These are phyloP conservation scores for Exophiala dermatitidis DNA, from an alignment of 2,329 filamentous ascomycete genomes.

Conservation along the genomic window DNA sequence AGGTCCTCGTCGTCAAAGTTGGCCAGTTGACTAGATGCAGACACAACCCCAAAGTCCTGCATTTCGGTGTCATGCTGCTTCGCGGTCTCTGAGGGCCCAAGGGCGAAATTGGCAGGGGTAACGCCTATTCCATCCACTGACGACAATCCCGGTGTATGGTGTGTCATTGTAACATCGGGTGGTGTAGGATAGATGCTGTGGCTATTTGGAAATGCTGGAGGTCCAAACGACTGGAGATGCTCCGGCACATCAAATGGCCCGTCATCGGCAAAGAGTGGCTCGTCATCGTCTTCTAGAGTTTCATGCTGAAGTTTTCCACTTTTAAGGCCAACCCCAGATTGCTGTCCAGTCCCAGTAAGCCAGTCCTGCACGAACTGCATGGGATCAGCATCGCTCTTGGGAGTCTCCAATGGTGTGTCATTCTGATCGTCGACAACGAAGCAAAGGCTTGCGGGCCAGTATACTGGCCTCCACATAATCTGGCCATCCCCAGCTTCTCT, in stretches of 20 bases:
- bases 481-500: conserved; percentile 28
- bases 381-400: conserved; percentile 31
- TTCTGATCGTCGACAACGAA: conserved; percentile 32
- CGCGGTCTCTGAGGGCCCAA: neutral
- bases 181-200: conserved; percentile 47
- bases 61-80: conserved; percentile 16
- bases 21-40: conserved; percentile 26
- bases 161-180: conserved; percentile 41
- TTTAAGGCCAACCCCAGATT: neutral
- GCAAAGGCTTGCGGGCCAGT: conserved; percentile 41
- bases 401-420: conserved; percentile 11
- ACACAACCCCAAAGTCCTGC: conserved; percentile 15
- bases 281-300: conserved; percentile 14
- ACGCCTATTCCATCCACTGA: conserved; percentile 30
- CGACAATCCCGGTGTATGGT: conserved; percentile 29
- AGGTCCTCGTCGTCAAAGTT: conserved; percentile 49
- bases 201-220: conserved; percentile 20
- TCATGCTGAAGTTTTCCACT: neutral
- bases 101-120: conserved; percentile 28
- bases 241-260: conserved; percentile 23
- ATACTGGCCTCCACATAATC: conserved; percentile 36
- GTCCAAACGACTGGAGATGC: conserved; percentile 22
- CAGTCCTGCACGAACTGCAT: conserved; percentile 40
- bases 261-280: conserved; percentile 23
- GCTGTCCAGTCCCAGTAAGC: conserved; percentile 29